phyloP scores from a whole-genome alignment of 2,329 filamentous ascomycete species.

The Elsinoe necatrix region DNA sequence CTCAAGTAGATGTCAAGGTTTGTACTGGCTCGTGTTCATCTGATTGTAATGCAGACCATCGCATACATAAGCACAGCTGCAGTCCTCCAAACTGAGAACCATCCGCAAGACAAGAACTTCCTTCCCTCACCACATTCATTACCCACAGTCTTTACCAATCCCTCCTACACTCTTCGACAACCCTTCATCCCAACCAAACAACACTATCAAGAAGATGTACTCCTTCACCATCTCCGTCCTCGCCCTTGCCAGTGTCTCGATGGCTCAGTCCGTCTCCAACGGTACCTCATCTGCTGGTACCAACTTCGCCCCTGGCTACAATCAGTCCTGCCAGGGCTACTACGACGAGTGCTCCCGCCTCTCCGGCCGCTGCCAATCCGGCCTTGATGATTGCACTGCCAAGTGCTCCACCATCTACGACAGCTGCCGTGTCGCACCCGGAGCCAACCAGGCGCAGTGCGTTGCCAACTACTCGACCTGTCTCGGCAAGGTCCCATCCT shows the following conservation, averaged over 20 bases:
- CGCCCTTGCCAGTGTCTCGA: constrained; percentile 13
- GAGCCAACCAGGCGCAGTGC: constrained; percentile 7
- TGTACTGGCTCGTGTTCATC: background rate
- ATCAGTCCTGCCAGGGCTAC: constrained; percentile 1
- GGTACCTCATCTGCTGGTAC: background rate
- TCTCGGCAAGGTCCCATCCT: constrained; percentile 16
- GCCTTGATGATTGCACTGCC: background rate
- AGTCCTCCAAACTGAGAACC: background rate
- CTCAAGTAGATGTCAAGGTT: background rate
- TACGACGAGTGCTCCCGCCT: constrained; percentile 1
- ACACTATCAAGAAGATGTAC: constrained; percentile 1
- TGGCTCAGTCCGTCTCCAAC: background rate
- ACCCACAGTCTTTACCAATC: background rate
- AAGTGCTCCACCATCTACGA: background rate
- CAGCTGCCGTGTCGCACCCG: background rate
- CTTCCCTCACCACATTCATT: background rate
- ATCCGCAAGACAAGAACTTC: background rate
- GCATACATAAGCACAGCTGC: background rate
- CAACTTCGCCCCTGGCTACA: constrained; percentile 1
- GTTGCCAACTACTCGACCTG: constrained; percentile 13
- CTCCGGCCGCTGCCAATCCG: background rate
- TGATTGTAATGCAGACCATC: background rate
- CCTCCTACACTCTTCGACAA: background rate
- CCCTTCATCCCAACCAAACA: background rate
- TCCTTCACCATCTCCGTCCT: constrained; percentile 1